Evolutionary conservation across 352 stramenopile genomes (phyloP).

Genomic region (Globisporangium takayamanum): DNA sequence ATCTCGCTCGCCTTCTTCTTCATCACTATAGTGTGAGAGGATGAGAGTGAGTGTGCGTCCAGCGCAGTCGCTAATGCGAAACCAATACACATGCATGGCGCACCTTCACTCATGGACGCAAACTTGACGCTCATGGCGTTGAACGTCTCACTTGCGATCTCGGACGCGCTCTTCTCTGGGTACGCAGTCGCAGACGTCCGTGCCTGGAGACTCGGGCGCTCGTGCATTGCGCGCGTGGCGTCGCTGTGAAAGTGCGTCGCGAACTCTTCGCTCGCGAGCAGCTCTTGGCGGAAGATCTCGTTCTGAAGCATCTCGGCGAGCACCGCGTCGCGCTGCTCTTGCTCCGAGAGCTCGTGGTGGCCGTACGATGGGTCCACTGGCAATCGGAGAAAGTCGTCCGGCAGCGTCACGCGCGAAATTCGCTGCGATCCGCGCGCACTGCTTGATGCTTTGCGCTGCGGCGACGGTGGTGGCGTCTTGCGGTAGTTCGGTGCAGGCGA

Average conservation of each 20-base stretch:
- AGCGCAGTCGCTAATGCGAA: too few species aligned
- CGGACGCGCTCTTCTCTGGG: constrained; percentile 56
- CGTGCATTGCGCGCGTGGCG: constrained; percentile 6
- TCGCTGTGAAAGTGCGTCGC: constrained; percentile 54
- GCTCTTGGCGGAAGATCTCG: constrained; percentile 74
- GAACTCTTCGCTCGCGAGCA: constrained; percentile 67
- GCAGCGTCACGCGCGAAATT: constrained; percentile 30
- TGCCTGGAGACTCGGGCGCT: background rate
- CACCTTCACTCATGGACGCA: constrained; percentile 72
- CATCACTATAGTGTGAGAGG: constrained; percentile 33
- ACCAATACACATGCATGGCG: background rate
- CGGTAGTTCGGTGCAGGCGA: constrained; percentile 4
- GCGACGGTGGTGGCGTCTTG: constrained; percentile 5
- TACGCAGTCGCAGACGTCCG: constrained; percentile 11
- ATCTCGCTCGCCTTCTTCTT: constrained; percentile 77
- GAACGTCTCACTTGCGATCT: constrained; percentile 75
- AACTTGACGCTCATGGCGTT: constrained; percentile 62
- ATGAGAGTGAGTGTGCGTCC: too few species aligned
- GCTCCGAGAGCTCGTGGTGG: constrained; percentile 33
- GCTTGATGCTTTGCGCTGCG: constrained; percentile 7
- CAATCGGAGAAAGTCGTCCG: constrained; percentile 69
- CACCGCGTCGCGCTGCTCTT: constrained; percentile 64
- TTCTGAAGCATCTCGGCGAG: constrained; percentile 80
- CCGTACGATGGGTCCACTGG: constrained; percentile 21
- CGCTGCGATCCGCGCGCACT: background rate